Evolutionary conservation across 208 protist species (phyloP), one percentile per base, ranked within the genome.

Genomic region (Phytomonas serpens): DNA sequence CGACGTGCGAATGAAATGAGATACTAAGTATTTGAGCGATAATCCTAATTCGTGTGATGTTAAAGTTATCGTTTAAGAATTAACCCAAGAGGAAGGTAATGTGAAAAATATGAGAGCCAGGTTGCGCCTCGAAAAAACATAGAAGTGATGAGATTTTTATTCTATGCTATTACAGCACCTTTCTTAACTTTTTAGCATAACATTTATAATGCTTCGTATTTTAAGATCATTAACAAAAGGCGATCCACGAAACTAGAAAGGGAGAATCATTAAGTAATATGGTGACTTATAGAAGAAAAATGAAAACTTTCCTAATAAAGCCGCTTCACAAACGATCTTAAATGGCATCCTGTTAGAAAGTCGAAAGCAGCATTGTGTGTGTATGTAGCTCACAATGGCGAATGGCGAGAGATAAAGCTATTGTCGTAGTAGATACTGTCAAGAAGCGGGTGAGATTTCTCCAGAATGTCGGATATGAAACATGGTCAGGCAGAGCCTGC

Each of bases 391-490:
- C 90, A 66, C 84, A 92, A 77, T 87, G 77, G 52, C 87, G 85
- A 34, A 95, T 78, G 13, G 76, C 73, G 13, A 89, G 61, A 2
- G 87, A 71, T 30, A 95, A 64, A 29, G 67, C 80, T 14, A 87
- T 74, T 31, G 84, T 78, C 37, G 76, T 64, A 52, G 80, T 77
- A 0, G 84, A 79, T 61, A 90, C 75, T 40, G 77, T 67, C 23
- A 92, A 33, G 64, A 95, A 89, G 47, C 79, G 82, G 70, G 80
- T 84, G n/a, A 95, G 83, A 47, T 91, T 91, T 51, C 63, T 74
- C 86, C 90, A 92, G 65, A 90, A 89, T 81, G 82, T 77, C 5
- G 76, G 81, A 71, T 90, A 88, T 4, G 86, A 74, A 69, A 83
- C 85, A 37, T 82, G 78, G 47, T 90, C 84, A 7, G 90, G 87